Percentiles rank a stretch among this genome's conserved stretches.
Evolutionary conservation across 2,329 filamentous ascomycete genomes (phyloP).

Genomic region (Rhexocercosporidium sp.): DNA sequence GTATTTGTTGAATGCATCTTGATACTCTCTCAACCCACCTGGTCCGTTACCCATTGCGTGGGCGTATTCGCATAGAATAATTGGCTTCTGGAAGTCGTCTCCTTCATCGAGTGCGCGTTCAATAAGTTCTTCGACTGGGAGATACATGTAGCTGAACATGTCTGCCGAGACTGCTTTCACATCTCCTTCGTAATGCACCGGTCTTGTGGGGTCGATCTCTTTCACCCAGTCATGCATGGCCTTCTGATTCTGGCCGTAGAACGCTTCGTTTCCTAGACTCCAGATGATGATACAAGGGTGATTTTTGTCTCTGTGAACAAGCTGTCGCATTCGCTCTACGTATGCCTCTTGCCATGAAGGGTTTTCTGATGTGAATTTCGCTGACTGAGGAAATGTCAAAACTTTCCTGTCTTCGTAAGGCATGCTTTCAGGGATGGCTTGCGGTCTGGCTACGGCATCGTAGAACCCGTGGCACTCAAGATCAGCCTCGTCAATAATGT

Average conservation of each 20-base stretch:
- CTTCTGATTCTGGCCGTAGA: constrained; percentile 70
- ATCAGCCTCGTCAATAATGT: constrained; percentile 60
- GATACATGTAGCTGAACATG: constrained; percentile 63
- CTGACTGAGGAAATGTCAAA: constrained; percentile 58
- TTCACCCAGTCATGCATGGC: constrained; percentile 68
- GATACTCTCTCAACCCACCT: constrained; percentile 71
- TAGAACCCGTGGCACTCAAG: constrained; percentile 58
- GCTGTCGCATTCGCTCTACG: constrained; percentile 67
- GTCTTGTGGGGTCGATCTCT: constrained; percentile 53
- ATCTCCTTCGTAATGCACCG: constrained; percentile 63
- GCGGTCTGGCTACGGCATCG: constrained; percentile 50
- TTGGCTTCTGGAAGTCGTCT: constrained; percentile 52
- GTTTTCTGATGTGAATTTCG: constrained; percentile 65
- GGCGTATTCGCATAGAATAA: constrained; percentile 63
- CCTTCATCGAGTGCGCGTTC: constrained; percentile 47
- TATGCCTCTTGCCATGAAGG: constrained; percentile 67
- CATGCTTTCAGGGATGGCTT: constrained; percentile 58
- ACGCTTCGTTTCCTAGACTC: constrained; percentile 76
- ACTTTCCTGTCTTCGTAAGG: constrained; percentile 66
- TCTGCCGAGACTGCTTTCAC: constrained; percentile 55
- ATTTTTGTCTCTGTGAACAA: constrained; percentile 73
- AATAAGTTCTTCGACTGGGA: constrained; percentile 50
- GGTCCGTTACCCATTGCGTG: constrained; percentile 79
- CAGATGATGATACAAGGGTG: constrained; percentile 74
- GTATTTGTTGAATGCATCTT: constrained; percentile 57